These are phyloP conservation scores for Sugiyamaella pinicola DNA, from an alignment of 1,139 yeast species.

Conservation along the genomic window DNA sequence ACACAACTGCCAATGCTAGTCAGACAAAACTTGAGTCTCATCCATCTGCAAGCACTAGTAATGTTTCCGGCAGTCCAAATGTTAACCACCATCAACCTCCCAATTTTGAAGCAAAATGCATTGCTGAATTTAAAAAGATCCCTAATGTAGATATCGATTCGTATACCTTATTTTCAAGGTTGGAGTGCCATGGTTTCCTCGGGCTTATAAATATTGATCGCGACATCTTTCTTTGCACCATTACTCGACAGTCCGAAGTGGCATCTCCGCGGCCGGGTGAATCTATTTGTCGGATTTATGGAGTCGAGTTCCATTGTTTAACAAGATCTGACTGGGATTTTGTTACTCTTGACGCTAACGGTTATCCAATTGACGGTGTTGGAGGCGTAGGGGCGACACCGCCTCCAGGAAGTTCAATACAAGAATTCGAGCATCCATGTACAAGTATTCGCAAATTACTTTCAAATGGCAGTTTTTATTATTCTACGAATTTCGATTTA, in stretches of 20 bases:
- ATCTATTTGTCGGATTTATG: constrained; percentile 74
- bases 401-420: constrained; percentile 29
- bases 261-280: constrained; percentile 83
- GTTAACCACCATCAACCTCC: constrained; percentile 1
- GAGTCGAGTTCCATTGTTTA: constrained; percentile 83
- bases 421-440: constrained; percentile 73
- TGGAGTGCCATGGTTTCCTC: constrained; percentile 75
- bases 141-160: constrained; percentile 36
- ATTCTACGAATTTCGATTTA: constrained; percentile 87
- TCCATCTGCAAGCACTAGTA: neutral
- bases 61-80: neutral
- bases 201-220: constrained; percentile 74
- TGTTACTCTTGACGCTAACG: constrained; percentile 63
- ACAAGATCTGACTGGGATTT: constrained; percentile 79
- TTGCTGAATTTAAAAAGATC: constrained; percentile 45
- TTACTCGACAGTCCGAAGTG: constrained; percentile 74
- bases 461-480: constrained; percentile 87
- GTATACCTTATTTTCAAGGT: constrained; percentile 49
- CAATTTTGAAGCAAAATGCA: constrained; percentile 35
- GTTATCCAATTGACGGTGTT: constrained; percentile 52
- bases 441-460: constrained; percentile 73
- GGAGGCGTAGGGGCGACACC: constrained; percentile 19
- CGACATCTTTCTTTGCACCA: constrained; percentile 74
- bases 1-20: constrained; percentile 7
- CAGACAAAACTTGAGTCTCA: constrained; percentile 23